Evolutionary conservation across 805 yeast species (phyloP), one percentile per base, ranked within the genome.

Genomic region (Vanderwaltozyma polyspora): DNA sequence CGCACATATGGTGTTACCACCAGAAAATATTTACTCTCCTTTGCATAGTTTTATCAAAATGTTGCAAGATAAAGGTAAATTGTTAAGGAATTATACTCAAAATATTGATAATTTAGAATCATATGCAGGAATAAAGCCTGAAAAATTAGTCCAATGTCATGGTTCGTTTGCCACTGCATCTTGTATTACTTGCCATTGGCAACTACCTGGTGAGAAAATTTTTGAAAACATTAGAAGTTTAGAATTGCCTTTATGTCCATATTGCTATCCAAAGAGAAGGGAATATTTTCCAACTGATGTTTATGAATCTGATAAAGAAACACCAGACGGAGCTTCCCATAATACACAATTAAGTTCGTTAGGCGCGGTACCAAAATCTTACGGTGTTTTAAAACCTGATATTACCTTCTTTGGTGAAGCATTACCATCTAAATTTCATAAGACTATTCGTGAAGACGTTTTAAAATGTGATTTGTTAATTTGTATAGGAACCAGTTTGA

Each of bases 361-460:
- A 19, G 24, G 24, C 19, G 13, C n/a, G 17, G 23, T 25, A 6
- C 58, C 63, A 19, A 70, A 72, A 44, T 69, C 80, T 7, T 74
- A 59, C 49, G 95, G 95, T 13, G 89, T 85, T 3, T 68, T 84
- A 69, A 86, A 87, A 55, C 96, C 96, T 0, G 94, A 86, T 53
- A 86, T 86, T 39, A 85, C 94, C 0, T 87, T 86, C 50, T 86
- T 86, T 46, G 94, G 94, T 11, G 96, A 87, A 55, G 72, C 76
- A 12, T 63, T 86, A 38, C 95, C 95, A 1, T 61, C 63, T 7
- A 57, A 66, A 33, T 86, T 79, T 49, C 86, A 83, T 45, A 67
- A 68, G 29, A 52, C 63, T 22, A 66, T 77, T 22, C 62, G 63
- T 27, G 66, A 68, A 28, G 95, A 87, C 49, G 64, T 77, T 9